These are phyloP conservation scores for Leccinum fuscescens DNA, from an alignment of 1,284 basidiomycete species.

Conservation along the genomic window DNA sequence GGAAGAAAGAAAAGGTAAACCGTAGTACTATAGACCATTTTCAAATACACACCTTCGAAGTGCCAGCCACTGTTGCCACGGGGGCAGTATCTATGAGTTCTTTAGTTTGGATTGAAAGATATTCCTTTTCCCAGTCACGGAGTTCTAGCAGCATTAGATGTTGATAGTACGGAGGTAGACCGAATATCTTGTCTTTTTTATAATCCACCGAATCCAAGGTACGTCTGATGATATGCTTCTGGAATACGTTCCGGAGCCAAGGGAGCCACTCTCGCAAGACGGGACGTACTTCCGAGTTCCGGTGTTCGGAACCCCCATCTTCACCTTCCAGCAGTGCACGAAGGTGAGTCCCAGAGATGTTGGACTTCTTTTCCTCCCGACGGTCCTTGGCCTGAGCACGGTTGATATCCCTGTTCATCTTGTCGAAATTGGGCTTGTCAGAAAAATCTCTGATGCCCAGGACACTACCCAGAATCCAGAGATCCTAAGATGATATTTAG, in stretches of 20 bases:
- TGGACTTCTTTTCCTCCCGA: not conserved
- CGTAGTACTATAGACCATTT: not conserved
- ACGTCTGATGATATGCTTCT: not conserved
- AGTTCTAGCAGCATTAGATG: not conserved
- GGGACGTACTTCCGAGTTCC: not conserved
- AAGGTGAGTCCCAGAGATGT: not conserved
- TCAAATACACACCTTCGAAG: not conserved
- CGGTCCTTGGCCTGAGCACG: not conserved
- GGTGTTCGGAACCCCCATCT: not conserved
- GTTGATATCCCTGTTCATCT: not conserved
- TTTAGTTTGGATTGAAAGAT: not conserved
- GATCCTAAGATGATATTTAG: not conserved
- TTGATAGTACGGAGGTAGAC: not conserved
- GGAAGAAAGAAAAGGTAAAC: not conserved
- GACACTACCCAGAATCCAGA: not conserved
- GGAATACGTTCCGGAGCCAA: not conserved
- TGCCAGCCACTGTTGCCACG: not conserved
- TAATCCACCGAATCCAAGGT: not conserved
- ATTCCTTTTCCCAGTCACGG: not conserved
- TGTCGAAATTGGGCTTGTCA: not conserved
- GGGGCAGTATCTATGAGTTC: not conserved
- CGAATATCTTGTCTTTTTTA: not conserved
- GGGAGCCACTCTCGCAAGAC: not conserved
- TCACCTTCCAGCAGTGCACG: not conserved
- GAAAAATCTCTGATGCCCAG: not conserved